A percentile compares a stretch with the other conserved stretches of the same genome.
phyloP scores from a whole-genome alignment of 768 basidiomycete species.

The Lentinula sp. region DNA sequence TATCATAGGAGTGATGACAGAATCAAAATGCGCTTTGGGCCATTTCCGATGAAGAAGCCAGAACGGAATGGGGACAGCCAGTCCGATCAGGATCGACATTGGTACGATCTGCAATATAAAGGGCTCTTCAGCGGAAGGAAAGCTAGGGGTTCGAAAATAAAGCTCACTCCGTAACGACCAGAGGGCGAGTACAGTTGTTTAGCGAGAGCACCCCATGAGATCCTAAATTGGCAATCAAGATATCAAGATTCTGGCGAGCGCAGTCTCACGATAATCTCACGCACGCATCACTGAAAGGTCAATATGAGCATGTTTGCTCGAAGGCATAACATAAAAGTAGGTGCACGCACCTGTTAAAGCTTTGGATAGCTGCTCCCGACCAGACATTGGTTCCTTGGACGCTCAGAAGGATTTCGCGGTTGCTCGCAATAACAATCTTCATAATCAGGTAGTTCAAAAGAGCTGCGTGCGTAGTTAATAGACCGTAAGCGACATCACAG shows the following conservation, averaged over 20 bases:
- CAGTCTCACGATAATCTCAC: background rate
- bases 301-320: background rate
- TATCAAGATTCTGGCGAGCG: background rate
- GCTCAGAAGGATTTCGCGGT: conserved; percentile 43
- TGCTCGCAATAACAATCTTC: conserved; percentile 50
- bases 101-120: conserved; percentile 19
- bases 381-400: conserved; percentile 52
- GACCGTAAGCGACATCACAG: background rate
- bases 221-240: conserved; percentile 17
- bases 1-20: conserved; percentile 21
- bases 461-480: background rate
- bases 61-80: conserved; percentile 32
- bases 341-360: conserved; percentile 10
- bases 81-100: conserved; percentile 21
- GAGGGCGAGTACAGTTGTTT: conserved; percentile 25
- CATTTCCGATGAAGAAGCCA: conserved; percentile 29
- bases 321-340: background rate
- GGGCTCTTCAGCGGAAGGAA: background rate
- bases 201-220: conserved; percentile 33
- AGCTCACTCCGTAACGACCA: conserved; percentile 16
- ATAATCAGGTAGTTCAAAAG: conserved; percentile 36
- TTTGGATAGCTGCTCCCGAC: conserved; percentile 15
- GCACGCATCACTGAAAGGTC: conserved; percentile 6
- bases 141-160: background rate
- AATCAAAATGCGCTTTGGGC: conserved; percentile 22